These are phyloP conservation scores for Aspergillus luchuensis DNA, from an alignment of 2,329 filamentous ascomycete genomes.

Conservation along the genomic window DNA sequence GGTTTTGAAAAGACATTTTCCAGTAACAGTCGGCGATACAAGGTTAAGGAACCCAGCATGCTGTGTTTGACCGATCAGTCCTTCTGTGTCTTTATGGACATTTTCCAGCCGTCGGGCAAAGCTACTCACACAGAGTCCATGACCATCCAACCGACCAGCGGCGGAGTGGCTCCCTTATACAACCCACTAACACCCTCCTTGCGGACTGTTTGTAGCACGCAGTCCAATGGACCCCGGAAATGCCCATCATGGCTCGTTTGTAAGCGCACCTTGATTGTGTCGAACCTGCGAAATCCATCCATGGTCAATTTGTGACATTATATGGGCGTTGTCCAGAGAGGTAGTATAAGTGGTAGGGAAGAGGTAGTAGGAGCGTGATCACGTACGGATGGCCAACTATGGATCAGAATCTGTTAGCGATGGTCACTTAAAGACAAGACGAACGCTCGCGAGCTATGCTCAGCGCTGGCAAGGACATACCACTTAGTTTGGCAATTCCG, in stretches of 20 bases:
- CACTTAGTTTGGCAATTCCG: slow-evolving; percentile 84
- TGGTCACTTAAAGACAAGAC: neutral
- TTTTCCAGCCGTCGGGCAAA: neutral
- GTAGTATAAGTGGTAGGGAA: neutral
- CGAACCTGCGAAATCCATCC: slow-evolving; percentile 62
- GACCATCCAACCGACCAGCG: slow-evolving; percentile 95
- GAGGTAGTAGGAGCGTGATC: neutral
- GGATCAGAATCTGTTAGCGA: neutral
- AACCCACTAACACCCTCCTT: slow-evolving; percentile 83
- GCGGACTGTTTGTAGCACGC: slow-evolving; percentile 77
- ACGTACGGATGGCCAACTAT: slow-evolving; percentile 63
- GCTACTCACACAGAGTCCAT: slow-evolving; percentile 73
- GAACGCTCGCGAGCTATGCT: neutral
- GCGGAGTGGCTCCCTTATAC: slow-evolving; percentile 93
- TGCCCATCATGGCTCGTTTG: slow-evolving; percentile 78
- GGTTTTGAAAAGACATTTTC: slow-evolving; percentile 73
- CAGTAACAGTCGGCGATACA: slow-evolving; percentile 82
- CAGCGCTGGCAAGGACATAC: slow-evolving; percentile 52
- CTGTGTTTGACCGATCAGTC: slow-evolving; percentile 27
- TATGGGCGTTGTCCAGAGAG: neutral
- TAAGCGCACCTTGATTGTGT: slow-evolving; percentile 94
- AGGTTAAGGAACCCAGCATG: slow-evolving; percentile 88
- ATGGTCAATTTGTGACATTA: neutral
- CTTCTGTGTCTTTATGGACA: neutral
- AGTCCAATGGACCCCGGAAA: slow-evolving; percentile 85